These are phyloP conservation scores for Sugiyamaella marilandica DNA, from an alignment of 805 yeast species.

Conservation along the genomic window DNA sequence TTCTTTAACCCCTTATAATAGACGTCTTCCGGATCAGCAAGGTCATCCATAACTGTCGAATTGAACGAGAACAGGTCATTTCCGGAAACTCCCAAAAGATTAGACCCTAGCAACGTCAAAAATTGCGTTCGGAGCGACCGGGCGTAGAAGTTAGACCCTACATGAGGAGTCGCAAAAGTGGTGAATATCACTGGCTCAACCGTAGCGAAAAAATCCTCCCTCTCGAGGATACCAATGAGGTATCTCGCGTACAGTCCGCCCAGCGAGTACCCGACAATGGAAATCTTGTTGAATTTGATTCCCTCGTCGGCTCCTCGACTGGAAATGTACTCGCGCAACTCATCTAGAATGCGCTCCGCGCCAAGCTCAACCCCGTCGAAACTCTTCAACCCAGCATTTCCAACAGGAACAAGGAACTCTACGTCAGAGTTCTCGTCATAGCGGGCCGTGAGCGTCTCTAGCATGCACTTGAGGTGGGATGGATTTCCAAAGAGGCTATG, in stretches of 20 bases:
- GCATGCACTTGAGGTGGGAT: slow-evolving; percentile 48
- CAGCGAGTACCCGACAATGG: slow-evolving; percentile 79
- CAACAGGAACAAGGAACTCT: slow-evolving; percentile 41
- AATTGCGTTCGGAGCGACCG: slow-evolving; percentile 25
- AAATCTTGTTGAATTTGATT: slow-evolving; percentile 52
- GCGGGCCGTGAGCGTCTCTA: slow-evolving; percentile 38
- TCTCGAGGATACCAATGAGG: slow-evolving; percentile 61
- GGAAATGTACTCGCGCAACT: slow-evolving; percentile 42
- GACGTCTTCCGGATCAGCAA: slow-evolving; percentile 46
- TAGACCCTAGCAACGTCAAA: slow-evolving; percentile 51
- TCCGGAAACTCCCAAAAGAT: slow-evolving; percentile 63
- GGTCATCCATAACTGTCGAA: slow-evolving; percentile 42
- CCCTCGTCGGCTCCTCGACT: slow-evolving; percentile 32
- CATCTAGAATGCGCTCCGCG: slow-evolving; percentile 57
- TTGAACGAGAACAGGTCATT: slow-evolving; percentile 60
- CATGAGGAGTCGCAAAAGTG: slow-evolving; percentile 76
- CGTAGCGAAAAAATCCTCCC: slow-evolving; percentile 46
- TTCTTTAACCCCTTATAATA: slow-evolving; percentile 51
- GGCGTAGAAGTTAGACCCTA: slow-evolving; percentile 48
- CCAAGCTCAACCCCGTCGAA: slow-evolving; percentile 79
- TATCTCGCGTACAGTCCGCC: slow-evolving; percentile 86
- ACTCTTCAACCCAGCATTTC: slow-evolving; percentile 68
- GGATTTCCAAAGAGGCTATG: slow-evolving; percentile 60
- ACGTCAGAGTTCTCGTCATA: slow-evolving; percentile 38
- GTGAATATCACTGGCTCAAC: slow-evolving; percentile 60